These are phyloP conservation scores for Hypocreales sp. DNA, from an alignment of 2,329 filamentous ascomycete genomes.

Conservation along the genomic window DNA sequence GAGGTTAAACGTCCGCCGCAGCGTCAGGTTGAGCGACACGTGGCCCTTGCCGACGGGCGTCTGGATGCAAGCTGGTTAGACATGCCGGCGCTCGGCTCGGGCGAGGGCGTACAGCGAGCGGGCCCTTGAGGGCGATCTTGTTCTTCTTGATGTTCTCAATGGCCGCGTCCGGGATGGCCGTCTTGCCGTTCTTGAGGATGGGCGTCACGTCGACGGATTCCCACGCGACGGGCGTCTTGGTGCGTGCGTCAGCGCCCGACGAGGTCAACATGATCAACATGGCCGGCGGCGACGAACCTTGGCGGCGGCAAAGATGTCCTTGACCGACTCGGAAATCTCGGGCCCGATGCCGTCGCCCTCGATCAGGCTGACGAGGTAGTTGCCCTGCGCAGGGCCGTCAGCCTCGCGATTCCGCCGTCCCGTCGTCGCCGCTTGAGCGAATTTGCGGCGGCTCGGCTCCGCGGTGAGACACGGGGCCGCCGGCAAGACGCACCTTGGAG, in stretches of 20 bases:
- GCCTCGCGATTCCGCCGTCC: constrained; percentile 1
- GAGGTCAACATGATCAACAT: too few species aligned
- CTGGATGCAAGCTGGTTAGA: constrained; percentile 21
- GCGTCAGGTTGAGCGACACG: constrained; percentile 95
- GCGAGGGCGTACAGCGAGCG: constrained; percentile 62
- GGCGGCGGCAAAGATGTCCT: constrained; percentile 95
- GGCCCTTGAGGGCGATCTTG: constrained; percentile 95
- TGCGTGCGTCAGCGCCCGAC: background rate
- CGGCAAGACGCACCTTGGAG: constrained; percentile 51
- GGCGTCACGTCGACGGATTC: constrained; percentile 95
- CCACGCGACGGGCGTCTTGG: constrained; percentile 80
- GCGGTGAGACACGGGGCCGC: too few species aligned
- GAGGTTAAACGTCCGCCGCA: constrained; percentile 98
- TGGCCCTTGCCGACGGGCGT: constrained; percentile 97
- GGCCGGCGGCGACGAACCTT: constrained; percentile 42
- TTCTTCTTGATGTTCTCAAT: constrained; percentile 91
- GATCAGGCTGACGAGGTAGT: constrained; percentile 91
- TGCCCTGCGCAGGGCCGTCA: constrained; percentile 45
- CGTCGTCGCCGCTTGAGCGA: too few species aligned
- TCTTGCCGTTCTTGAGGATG: constrained; percentile 86
- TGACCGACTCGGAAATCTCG: constrained; percentile 94
- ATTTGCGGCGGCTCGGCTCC: too few species aligned
- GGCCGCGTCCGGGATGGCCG: constrained; percentile 79
- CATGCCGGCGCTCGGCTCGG: background rate
- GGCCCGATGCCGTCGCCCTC: constrained; percentile 98